phyloP scores from a whole-genome alignment of 108 stramenopile species.

The Nitzschia sp. region DNA sequence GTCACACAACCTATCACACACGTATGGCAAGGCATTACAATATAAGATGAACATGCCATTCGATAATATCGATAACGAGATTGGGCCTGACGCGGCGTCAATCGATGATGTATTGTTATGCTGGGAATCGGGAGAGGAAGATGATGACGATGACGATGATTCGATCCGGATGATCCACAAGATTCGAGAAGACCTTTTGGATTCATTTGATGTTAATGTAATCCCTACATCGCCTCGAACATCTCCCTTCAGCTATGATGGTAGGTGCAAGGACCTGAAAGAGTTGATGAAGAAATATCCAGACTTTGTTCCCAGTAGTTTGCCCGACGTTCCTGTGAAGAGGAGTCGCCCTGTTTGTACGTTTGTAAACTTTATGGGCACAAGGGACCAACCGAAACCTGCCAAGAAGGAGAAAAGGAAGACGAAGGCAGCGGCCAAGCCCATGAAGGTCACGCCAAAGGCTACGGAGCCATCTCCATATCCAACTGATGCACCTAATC shows the following conservation, averaged over 20 bases:
- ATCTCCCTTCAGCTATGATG: background rate
- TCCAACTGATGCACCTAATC: constrained; percentile 16
- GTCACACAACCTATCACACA: too few species aligned
- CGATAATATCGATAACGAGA: background rate
- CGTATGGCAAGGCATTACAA: too few species aligned
- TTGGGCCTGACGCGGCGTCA: constrained; percentile 2
- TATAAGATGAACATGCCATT: background rate
- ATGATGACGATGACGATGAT: background rate
- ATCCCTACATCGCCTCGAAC: constrained; percentile 11
- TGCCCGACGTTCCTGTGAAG: background rate
- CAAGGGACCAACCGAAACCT: background rate
- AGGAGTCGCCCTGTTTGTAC: constrained; percentile 8
- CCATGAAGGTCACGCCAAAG: background rate
- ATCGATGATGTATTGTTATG: constrained; percentile 14
- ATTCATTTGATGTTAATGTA: background rate
- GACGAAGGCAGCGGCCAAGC: background rate
- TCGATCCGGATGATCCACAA: background rate
- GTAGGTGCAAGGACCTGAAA: background rate
- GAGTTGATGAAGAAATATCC: constrained; percentile 11
- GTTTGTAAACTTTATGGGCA: constrained; percentile 23
- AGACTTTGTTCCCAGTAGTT: constrained; percentile 4
- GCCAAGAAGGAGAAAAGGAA: too few species aligned
- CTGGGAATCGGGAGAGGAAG: constrained; percentile 20
- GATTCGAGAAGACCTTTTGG: background rate
- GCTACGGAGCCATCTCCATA: constrained; percentile 8